A percentile compares a stretch with the other conserved stretches of the same genome.
Evolutionary conservation across 2,329 filamentous ascomycete species (phyloP).

Genomic region (Clarireedia sp.): DNA sequence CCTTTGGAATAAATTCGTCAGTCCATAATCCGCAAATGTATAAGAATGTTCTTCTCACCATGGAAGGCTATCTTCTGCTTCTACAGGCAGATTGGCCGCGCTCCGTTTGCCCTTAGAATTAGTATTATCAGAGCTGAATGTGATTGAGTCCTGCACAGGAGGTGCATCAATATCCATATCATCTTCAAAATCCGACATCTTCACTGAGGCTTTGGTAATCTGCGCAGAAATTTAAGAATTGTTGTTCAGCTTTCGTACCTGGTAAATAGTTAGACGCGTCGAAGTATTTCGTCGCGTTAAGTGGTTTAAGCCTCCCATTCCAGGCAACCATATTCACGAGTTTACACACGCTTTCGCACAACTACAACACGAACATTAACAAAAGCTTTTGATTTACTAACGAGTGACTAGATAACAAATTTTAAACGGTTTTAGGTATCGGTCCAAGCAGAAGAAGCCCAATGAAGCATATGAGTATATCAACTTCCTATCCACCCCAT

Average conservation of each 20-base stretch:
- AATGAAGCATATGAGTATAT: conserved; percentile 25
- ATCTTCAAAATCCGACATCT: conserved; percentile 51
- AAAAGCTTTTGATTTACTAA: conserved; percentile 23
- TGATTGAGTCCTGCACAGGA: conserved; percentile 41
- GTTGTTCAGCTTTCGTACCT: background rate
- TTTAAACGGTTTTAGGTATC: conserved; percentile 13
- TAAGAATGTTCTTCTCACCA: conserved; percentile 51
- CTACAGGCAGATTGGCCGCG: conserved; percentile 85
- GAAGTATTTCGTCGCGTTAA: conserved; percentile 8
- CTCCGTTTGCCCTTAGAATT: conserved; percentile 83
- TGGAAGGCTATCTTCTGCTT: conserved; percentile 87
- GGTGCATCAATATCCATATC: conserved; percentile 62
- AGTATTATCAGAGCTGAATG: conserved; percentile 67
- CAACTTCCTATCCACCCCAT: conserved; percentile 19
- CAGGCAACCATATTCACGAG: background rate
- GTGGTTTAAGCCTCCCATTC: conserved; percentile 1
- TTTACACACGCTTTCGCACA: background rate
- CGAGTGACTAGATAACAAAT: conserved; percentile 31
- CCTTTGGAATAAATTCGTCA: conserved; percentile 39
- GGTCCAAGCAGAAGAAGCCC: conserved; percentile 23
- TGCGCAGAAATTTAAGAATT: background rate
- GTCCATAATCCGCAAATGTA: conserved; percentile 12
- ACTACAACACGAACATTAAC: background rate
- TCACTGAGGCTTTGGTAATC: conserved; percentile 11
- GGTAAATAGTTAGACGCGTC: conserved; percentile 4